Evolutionary conservation across 2,329 filamentous ascomycete genomes (phyloP), one percentile per base, ranked within the genome.

Genomic region (Alternaria panax): DNA sequence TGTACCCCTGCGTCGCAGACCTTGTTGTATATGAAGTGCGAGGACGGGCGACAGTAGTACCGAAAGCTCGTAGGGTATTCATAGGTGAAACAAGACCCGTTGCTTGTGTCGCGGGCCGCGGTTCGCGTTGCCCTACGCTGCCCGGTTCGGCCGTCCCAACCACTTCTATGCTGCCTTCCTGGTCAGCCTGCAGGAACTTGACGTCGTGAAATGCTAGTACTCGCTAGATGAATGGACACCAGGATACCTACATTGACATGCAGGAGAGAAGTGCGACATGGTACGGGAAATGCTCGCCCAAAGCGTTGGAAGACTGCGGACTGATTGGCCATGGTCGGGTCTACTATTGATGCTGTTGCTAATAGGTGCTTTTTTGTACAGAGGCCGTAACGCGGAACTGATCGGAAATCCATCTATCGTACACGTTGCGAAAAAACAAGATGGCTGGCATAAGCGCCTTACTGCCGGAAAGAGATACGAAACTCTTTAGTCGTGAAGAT

Each of bases 361-460:
- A 70, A 65, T 71, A 69, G 60, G 59, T 72, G 68, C 64, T 75
- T 76, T 75, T 38, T 38, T 78, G 63, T 76, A 78, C 73, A 77
- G 59, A 75, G 72, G 75, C 73, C 74, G 74, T 78, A 62, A 75
- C 62, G 46, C 48, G 60, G 58, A 59, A 53, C 59, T 62, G 62
- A 54, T 62, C 54, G 54, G 60, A 63, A 64, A 59, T 57, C 64
- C 66, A 67, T 72, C 64, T 78, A 77, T 76, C 63, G 67, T 77
- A 77, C 75, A 77, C 57, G 60, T 62, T 53, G 60, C 45, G 59
- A 48, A 57, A 60, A 65, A 60, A 61, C 51, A 50, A 55, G 20
- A 48, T 61, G 65, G 56, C 57, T 59, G 45, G 55, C 47, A 48
- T 40, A 52, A 51, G 57, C 41, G 40, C 42, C 58, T 36, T 36